phyloP scores from a whole-genome alignment of 1,139 yeast species.

The Meyerozyma smithsonii region DNA sequence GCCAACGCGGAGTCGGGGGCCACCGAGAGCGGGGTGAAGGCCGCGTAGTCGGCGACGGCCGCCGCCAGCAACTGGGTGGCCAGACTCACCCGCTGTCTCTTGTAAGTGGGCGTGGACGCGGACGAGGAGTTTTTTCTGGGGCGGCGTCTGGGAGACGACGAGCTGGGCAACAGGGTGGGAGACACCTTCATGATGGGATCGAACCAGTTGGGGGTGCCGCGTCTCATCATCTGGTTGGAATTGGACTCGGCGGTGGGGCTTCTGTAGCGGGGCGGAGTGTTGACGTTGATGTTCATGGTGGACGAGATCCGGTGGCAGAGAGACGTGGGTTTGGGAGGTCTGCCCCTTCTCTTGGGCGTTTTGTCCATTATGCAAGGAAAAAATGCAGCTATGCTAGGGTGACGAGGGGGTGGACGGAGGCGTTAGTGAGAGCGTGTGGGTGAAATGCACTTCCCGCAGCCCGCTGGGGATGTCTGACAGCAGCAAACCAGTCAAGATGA shows the following conservation, averaged over 20 bases:
- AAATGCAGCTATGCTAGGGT: not conserved
- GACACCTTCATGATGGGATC: constrained; percentile 46
- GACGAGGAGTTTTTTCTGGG: constrained; percentile 1
- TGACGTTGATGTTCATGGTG: constrained; percentile 40
- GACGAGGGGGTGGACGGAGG: not conserved
- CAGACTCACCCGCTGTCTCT: constrained; percentile 4
- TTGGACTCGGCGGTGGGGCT: constrained; percentile 31
- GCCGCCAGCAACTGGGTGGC: not conserved
- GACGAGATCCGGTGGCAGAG: constrained; percentile 37
- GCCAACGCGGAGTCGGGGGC: constrained; percentile 17
- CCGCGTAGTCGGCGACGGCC: not conserved
- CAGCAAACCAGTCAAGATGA: not conserved
- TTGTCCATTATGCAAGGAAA: constrained; percentile 3
- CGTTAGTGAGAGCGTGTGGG: not conserved
- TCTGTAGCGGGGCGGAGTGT: constrained; percentile 23
- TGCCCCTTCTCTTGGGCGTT: constrained; percentile 33
- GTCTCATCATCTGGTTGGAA: constrained; percentile 30
- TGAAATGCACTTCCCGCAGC: not conserved
- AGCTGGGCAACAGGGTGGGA: constrained; percentile 16
- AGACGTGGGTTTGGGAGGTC: constrained; percentile 46
- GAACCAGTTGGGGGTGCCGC: constrained; percentile 44
- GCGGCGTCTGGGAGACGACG: not conserved
- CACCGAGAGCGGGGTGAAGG: constrained; percentile 7
- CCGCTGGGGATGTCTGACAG: not conserved
- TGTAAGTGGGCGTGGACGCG: not conserved